Evolutionary conservation across 768 basidiomycete genomes (phyloP).

Genomic region (Pilatotrama ljubarskyi): DNA sequence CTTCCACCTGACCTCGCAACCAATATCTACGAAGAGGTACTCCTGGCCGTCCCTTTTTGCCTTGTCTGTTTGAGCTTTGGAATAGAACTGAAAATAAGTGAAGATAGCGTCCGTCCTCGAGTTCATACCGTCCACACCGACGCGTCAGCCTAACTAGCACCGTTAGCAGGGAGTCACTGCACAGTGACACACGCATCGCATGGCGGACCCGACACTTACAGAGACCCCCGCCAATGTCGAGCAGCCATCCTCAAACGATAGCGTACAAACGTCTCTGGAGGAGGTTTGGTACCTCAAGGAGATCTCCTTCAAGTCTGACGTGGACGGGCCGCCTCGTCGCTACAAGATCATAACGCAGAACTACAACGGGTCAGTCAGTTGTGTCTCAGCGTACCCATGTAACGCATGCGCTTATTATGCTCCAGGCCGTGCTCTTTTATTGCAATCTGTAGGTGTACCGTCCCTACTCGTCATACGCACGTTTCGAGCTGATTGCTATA

Average conservation of each 20-base stretch:
- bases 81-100: too few relatives aligned
- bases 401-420: neutral
- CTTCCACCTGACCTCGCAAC: too few relatives aligned
- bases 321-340: slow-evolving; percentile 27
- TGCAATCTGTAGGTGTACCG: slow-evolving; percentile 68
- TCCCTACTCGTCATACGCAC: neutral
- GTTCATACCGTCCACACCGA: too few relatives aligned
- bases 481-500: slow-evolving; percentile 27
- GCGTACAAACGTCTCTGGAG: slow-evolving; percentile 19
- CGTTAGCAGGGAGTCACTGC: too few relatives aligned
- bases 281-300: slow-evolving; percentile 82
- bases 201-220: too few relatives aligned
- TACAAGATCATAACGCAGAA: slow-evolving; percentile 79
- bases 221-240: neutral
- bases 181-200: too few relatives aligned
- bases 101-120: too few relatives aligned
- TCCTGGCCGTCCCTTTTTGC: too few relatives aligned
- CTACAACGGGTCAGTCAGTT: slow-evolving; percentile 72
- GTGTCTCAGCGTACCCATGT: neutral
- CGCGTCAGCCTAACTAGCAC: too few relatives aligned
- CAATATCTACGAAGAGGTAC: too few relatives aligned
- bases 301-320: slow-evolving; percentile 48
- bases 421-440: slow-evolving; percentile 87
- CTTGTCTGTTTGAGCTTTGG: too few relatives aligned
- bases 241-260: neutral